Evolutionary conservation across 192 early-diverging fungal genomes (phyloP).

Genomic region (Allomyces javanicus): DNA sequence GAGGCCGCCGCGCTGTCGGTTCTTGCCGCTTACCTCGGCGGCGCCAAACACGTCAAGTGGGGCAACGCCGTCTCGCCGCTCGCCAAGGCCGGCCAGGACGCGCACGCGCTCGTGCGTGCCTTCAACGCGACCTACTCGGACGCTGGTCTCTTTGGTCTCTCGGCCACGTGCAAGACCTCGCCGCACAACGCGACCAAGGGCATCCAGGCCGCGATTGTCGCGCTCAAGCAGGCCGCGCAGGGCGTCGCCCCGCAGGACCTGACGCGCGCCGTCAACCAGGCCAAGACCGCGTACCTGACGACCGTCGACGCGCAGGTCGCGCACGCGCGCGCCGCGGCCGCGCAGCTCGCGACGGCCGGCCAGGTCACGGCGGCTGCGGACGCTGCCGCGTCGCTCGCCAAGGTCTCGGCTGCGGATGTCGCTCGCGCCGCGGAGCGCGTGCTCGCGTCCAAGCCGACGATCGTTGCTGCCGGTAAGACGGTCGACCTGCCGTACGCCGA

Average conservation of each 20-base stretch:
- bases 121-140: slow-evolving; percentile 80
- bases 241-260: slow-evolving; percentile 29
- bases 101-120: slow-evolving; percentile 26
- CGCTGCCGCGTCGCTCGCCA: slow-evolving; percentile 21
- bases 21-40: slow-evolving; percentile 31
- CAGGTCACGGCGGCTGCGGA: slow-evolving; percentile 12
- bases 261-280: slow-evolving; percentile 42
- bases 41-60: slow-evolving; percentile 41
- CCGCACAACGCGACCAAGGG: slow-evolving; percentile 18
- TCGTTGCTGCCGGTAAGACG: slow-evolving; percentile 57
- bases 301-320: slow-evolving; percentile 9
- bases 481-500: slow-evolving; percentile 53
- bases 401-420: slow-evolving; percentile 37
- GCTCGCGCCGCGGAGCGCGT: slow-evolving; percentile 39
- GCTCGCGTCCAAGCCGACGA: slow-evolving; percentile 47
- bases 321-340: slow-evolving; percentile 10
- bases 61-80: slow-evolving; percentile 39
- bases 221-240: slow-evolving; percentile 30
- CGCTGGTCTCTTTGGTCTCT: slow-evolving; percentile 74
- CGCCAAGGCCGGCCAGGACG: slow-evolving; percentile 33
- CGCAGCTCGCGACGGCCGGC: slow-evolving; percentile 15
- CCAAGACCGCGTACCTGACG: slow-evolving; percentile 27
- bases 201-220: slow-evolving; percentile 27
- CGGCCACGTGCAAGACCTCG: slow-evolving; percentile 26
- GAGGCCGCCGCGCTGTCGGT: slow-evolving; percentile 45